phyloP scores from a whole-genome alignment of 805 yeast species.

The Debaryomyces hansenii region DNA sequence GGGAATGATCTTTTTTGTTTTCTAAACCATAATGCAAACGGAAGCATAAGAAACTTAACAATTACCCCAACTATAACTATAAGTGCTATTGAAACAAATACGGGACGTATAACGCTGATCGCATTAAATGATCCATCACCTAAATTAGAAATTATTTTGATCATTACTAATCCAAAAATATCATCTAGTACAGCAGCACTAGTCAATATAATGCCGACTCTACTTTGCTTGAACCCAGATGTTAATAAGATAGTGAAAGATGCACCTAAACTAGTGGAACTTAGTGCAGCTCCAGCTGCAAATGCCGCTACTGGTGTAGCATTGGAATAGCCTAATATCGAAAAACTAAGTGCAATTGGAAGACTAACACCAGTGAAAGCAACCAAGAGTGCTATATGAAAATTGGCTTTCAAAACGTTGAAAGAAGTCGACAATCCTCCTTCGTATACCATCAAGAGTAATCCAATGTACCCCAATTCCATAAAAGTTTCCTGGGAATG shows the following conservation, averaged over 20 bases:
- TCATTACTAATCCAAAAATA: constrained; percentile 5
- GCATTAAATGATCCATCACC: constrained; percentile 6
- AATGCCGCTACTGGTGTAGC: constrained; percentile 2
- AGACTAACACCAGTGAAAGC: neutral
- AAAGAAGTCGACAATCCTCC: constrained; percentile 2
- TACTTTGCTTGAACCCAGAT: constrained; percentile 2
- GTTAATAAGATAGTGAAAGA: constrained; percentile 4
- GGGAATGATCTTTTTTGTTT: neutral
- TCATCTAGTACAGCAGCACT: constrained; percentile 6
- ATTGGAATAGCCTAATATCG: constrained; percentile 1
- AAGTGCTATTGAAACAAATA: constrained; percentile 4
- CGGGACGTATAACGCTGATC: neutral
- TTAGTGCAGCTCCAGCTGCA: constrained; percentile 7
- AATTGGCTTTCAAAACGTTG: constrained; percentile 1
- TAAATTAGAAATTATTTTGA: constrained; percentile 4
- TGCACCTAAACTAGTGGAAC: constrained; percentile 7
- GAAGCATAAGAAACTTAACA: neutral
- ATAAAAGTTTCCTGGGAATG: constrained; percentile 1
- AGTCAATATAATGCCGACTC: constrained; percentile 4
- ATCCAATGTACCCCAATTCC: constrained; percentile 2
- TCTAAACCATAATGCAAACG: neutral
- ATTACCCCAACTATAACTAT: neutral
- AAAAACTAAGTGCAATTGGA: constrained; percentile 5
- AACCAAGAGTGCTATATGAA: neutral
- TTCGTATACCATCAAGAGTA: constrained; percentile 4